Evolutionary conservation across 805 yeast species (phyloP), one percentile per base, ranked within the genome.

Genomic region (Candida ficus): DNA sequence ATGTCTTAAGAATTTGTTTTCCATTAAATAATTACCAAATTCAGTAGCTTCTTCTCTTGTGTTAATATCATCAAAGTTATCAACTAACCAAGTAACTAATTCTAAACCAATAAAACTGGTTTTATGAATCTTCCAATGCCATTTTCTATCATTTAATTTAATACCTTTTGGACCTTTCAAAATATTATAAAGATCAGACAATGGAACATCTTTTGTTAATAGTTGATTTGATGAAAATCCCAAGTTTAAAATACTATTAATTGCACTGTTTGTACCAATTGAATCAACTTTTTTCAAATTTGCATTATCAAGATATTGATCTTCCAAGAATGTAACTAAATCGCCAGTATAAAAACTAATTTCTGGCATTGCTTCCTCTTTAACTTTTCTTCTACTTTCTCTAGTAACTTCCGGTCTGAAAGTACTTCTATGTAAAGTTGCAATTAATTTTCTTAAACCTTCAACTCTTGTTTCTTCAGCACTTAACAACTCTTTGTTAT

Each of bases 401-500:
- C 22, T 57, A 43, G 56, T 53, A 29, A 73, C 76, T 33, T 60
- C 59, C 0, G 78, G 61, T 37, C 63, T 63, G 48, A 73, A 73
- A 34, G 71, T 66, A 2, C 81, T 75, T 46, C 79, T 71, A 47
- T 82, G 80, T 12, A 89, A 73, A 22, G 75, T 61, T 1, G 77
- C 68, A 43, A 82, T 81, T 45, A 86, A 63, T 34, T 79, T 77
- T 33, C 91, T 67, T 17, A 91, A 65, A 1, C 98, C 99, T 58
- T 91, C 98, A n/a, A 91, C 73, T 41, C 95, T 66, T n/a, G 84
- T 75, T 60, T 91, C 98, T 56, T 91, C 99, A 3, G 83, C 79
- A 0, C 78, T 75, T 37, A 90, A 65, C 20, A 72, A 70, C 50
- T 87, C 96, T 46, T 72, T 75, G 28, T 67, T 62, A 23, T 68